Conservation (phyloP, 306 rosid species). For the Gillenia trifoliata region DNA sequence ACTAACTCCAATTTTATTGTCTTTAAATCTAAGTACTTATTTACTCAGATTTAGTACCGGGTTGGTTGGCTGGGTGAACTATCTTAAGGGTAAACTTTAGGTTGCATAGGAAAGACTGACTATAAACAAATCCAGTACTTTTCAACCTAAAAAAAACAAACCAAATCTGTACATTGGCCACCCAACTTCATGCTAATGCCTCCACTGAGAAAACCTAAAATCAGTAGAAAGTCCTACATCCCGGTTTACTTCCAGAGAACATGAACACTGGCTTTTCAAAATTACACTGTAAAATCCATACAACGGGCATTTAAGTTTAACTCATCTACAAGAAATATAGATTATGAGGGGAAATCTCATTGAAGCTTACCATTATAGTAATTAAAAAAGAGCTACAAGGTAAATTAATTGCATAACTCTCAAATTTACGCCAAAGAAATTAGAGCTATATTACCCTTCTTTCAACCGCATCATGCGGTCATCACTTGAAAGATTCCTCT, state of each 20-base stretch:
- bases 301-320: background rate
- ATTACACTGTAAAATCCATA: background rate
- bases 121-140: background rate
- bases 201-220: background rate
- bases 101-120: background rate
- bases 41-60: background rate
- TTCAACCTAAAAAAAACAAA: background rate
- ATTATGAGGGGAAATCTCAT: background rate
- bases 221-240: background rate
- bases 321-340: background rate
- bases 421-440: background rate
- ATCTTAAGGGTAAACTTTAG: background rate
- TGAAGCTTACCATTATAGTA: background rate
- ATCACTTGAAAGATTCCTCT: constrained; percentile 84
- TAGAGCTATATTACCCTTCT: constrained; percentile 69
- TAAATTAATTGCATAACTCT: background rate
- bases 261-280: background rate
- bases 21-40: background rate
- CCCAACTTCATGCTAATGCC: background rate
- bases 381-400: background rate
- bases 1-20: background rate
- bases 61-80: background rate
- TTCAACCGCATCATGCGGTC: constrained; percentile 74
- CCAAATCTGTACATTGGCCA: background rate
- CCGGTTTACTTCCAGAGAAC: background rate